phyloP scores from a whole-genome alignment of 768 basidiomycete genomes.

The Artomyces pyxidatus region DNA sequence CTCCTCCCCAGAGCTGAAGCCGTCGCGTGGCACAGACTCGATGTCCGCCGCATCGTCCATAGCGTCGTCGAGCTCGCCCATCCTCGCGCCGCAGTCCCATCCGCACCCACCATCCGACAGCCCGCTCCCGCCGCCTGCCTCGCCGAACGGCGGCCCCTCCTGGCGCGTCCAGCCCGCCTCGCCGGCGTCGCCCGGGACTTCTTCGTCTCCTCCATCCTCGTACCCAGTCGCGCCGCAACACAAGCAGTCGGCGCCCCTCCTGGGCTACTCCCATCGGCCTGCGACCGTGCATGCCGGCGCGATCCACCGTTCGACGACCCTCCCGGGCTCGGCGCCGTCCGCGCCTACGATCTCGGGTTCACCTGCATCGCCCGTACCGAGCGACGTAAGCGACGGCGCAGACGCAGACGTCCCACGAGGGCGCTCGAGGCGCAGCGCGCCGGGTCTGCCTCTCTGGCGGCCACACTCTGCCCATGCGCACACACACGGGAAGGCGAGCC shows the following conservation, averaged over 20 bases:
- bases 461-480: neutral
- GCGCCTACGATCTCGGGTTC: neutral
- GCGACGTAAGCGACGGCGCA: neutral
- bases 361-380: neutral
- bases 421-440: neutral
- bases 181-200: neutral
- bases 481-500: neutral
- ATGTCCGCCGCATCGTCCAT: neutral
- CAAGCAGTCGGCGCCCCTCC: neutral
- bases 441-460: neutral
- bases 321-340: neutral
- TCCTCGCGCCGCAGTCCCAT: neutral
- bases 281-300: neutral
- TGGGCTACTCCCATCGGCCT: neutral
- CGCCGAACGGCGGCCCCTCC: neutral
- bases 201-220: neutral
- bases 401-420: neutral
- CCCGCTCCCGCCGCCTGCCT: neutral
- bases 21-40: neutral
- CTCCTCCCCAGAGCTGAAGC: neutral
- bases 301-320: neutral
- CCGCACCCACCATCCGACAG: neutral
- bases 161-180: constrained; percentile 6
- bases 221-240: neutral
- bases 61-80: neutral